Base-by-base conservation (phyloP, 2,329 filamentous ascomycete genomes). In the Penicillium brevicompactum region DNA sequence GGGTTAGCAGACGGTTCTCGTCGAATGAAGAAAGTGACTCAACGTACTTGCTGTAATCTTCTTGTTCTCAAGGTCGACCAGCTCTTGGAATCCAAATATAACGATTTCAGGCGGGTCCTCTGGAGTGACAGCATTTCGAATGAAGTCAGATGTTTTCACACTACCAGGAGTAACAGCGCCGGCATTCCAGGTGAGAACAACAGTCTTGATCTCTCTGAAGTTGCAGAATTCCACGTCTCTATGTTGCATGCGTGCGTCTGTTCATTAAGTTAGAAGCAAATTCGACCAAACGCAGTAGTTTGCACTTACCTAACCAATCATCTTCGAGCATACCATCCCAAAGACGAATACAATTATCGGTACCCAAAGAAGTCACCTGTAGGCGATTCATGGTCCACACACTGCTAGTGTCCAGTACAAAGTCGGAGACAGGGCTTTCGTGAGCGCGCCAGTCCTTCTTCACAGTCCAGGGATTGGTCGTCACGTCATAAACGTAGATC, bases 31-130 rank as follows among this genome's bases (percentile, higher is more conserved):
- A 16, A 16, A 31, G 24, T 18, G 1, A 49, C 8, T 49, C 18
- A 21, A 80, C 82, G 68, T 74, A 86, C 86, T 97, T n/a, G 94
- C 94, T 21, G 93, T 97, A 48, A 95, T 89, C 63, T 92, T 95
- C 78, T 97, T 97, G 76, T 99, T 91, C 72, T 99, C 94, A 7
- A 99, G 80, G 69, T 99, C 94, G 4, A 99, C 94, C n/a, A 99
- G 82, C 74, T 99, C 94, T 73, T 99, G 94, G 73, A 99, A 99
- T 1, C 92, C 93, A 78, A 99, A 99, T 1, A 97, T 85, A 2
- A 97, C 77, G 47, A 99, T 92, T 64, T 97, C 94, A 0, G 94
- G 91, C 7, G 89, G 86, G 38, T 88, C 84, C 58, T 89, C 87
- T n/a, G 84, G 84, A 60, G 87, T 84, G 24, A 99, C 80, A 14